A percentile compares a stretch with the other conserved stretches of the same genome.
These are phyloP conservation scores for Discostella stelligeroides DNA, from an alignment of 108 stramenopile genomes.

Conservation along the genomic window DNA sequence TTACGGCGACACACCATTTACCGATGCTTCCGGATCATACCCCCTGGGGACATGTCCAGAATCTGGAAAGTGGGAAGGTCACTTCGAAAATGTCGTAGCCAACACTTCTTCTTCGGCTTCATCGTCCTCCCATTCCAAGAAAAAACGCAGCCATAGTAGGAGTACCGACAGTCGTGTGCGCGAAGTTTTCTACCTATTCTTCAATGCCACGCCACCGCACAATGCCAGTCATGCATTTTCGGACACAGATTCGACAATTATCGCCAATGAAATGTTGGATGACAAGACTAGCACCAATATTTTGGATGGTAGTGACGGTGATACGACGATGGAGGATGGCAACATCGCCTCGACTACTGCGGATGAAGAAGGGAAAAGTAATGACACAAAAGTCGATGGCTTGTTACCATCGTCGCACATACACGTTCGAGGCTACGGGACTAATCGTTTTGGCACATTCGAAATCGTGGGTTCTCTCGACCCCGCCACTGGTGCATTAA, in stretches of 20 bases:
- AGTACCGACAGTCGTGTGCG: constrained; percentile 40
- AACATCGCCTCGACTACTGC: background rate
- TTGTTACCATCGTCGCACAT: constrained; percentile 42
- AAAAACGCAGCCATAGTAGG: constrained; percentile 9
- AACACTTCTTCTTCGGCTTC: background rate
- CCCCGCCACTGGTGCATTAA: constrained; percentile 47
- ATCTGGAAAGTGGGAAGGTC: constrained; percentile 74
- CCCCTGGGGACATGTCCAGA: constrained; percentile 52
- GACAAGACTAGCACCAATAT: constrained; percentile 1
- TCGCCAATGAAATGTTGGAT: constrained; percentile 33
- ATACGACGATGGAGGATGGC: constrained; percentile 1
- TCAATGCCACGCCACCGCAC: constrained; percentile 67
- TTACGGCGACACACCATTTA: constrained; percentile 57
- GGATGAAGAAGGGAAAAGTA: constrained; percentile 5
- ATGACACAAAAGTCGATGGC: constrained; percentile 9
- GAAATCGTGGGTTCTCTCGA: constrained; percentile 79
- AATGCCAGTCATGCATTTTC: constrained; percentile 38
- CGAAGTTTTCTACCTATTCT: constrained; percentile 73
- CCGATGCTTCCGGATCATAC: constrained; percentile 49
- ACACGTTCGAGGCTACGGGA: constrained; percentile 73
- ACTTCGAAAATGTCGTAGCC: constrained; percentile 68
- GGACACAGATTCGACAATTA: constrained; percentile 21
- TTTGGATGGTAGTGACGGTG: constrained; percentile 3
- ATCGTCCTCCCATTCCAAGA: constrained; percentile 20
- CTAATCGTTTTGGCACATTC: constrained; percentile 84